Percentiles rank a stretch among this genome's conserved stretches.
phyloP scores from a whole-genome alignment of 2,329 filamentous ascomycete species.

The Pseudocercospora crystallina region DNA sequence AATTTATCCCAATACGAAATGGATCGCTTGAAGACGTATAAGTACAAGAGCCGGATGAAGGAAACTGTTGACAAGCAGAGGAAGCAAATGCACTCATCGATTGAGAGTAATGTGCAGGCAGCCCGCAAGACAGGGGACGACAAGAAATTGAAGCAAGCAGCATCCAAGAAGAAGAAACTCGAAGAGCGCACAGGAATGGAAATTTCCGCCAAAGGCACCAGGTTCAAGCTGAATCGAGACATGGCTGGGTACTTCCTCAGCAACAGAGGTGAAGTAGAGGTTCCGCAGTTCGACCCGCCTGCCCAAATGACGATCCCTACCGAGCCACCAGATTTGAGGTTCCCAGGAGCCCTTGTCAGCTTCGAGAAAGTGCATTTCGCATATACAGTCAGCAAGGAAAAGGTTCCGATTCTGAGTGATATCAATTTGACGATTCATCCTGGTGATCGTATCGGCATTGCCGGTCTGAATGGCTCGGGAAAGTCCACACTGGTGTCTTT shows the following conservation, averaged over 20 bases:
- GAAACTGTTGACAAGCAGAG: slow-evolving; percentile 79
- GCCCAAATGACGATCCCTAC: slow-evolving; percentile 61
- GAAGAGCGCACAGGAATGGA: slow-evolving; percentile 78
- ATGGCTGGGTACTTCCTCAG: slow-evolving; percentile 57
- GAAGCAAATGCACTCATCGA: slow-evolving; percentile 76
- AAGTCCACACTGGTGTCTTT: slow-evolving; percentile 77
- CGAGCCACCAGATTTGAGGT: slow-evolving; percentile 28
- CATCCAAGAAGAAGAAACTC: slow-evolving; percentile 76
- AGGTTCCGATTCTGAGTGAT: slow-evolving; percentile 57
- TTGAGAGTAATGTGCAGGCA: slow-evolving; percentile 70
- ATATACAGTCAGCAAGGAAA: slow-evolving; percentile 50
- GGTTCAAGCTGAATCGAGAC: slow-evolving; percentile 81
- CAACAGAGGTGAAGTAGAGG: slow-evolving; percentile 66
- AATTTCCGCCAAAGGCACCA: slow-evolving; percentile 66
- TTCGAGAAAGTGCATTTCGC: slow-evolving; percentile 68
- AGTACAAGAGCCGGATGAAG: slow-evolving; percentile 70
- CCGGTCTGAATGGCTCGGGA: slow-evolving; percentile 77
- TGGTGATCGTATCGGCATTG: slow-evolving; percentile 71
- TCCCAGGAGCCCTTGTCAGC: slow-evolving; percentile 68
- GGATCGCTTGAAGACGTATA: slow-evolving; percentile 45
- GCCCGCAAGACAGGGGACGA: slow-evolving; percentile 78
- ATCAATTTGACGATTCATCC: slow-evolving; percentile 68
- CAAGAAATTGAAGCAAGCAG: slow-evolving; percentile 82
- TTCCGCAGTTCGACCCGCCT: slow-evolving; percentile 59
- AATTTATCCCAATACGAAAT: slow-evolving; percentile 72